Percentiles rank a stretch among this genome's conserved stretches.
Conservation (phyloP, 495 filamentous ascomycete genomes). For the Pseudomonodictys pantanalensis region DNA sequence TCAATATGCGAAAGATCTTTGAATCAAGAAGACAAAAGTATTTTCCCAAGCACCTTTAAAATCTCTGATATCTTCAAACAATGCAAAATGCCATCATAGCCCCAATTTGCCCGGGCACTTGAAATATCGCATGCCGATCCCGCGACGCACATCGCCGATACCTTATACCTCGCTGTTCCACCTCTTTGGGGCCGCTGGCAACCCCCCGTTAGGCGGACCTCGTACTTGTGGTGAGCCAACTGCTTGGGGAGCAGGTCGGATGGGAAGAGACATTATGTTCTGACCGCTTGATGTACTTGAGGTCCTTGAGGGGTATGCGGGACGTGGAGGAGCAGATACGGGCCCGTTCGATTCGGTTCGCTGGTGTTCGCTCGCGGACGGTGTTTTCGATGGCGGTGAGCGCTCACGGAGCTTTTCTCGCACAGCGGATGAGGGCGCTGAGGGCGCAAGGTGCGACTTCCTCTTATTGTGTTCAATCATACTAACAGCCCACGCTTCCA, state of each 20-base stretch:
- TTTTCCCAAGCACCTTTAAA: too few relatives aligned
- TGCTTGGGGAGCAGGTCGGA: constrained; percentile 30
- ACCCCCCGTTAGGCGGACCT: constrained; percentile 17
- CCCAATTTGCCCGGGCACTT: too few relatives aligned
- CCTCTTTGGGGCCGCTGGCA: constrained; percentile 24
- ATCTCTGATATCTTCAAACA: too few relatives aligned
- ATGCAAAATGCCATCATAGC: too few relatives aligned
- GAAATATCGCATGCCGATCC: background rate
- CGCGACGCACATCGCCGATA: background rate
- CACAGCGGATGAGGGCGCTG: constrained; percentile 21
- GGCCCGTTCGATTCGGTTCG: constrained; percentile 19
- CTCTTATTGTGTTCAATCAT: constrained; percentile 90
- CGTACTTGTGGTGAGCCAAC: constrained; percentile 7
- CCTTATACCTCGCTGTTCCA: constrained; percentile 30
- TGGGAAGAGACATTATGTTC: constrained; percentile 32
- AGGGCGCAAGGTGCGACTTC: constrained; percentile 69
- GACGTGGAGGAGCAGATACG: constrained; percentile 19
- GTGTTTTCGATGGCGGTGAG: constrained; percentile 8
- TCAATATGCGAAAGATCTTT: too few relatives aligned
- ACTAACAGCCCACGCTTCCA: constrained; percentile 83
- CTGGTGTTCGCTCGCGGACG: constrained; percentile 18
- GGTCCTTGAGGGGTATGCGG: constrained; percentile 28
- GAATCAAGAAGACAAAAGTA: too few relatives aligned
- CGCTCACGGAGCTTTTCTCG: constrained; percentile 29
- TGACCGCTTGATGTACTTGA: constrained; percentile 31